phyloP scores from a whole-genome alignment of 169 alveolate species.

The Babesia ovata region DNA sequence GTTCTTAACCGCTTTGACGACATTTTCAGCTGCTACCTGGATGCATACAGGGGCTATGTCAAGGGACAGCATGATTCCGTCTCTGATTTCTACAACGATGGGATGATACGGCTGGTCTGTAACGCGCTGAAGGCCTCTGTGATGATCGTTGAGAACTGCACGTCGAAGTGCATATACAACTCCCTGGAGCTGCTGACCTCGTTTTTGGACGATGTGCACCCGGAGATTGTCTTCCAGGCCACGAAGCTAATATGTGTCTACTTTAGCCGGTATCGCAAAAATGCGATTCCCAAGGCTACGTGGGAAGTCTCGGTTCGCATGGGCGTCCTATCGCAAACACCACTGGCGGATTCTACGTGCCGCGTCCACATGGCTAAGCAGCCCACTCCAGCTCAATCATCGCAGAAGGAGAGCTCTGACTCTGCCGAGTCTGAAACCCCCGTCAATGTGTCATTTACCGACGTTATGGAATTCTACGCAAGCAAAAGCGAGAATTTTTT shows the following conservation, averaged over 20 bases:
- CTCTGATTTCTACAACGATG: constrained; percentile 15
- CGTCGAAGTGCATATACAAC: constrained; percentile 73
- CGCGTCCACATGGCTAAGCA: constrained; percentile 9
- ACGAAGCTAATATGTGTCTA: constrained; percentile 60
- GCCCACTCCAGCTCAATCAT: background rate
- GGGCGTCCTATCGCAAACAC: constrained; percentile 33
- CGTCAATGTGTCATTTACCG: constrained; percentile 36
- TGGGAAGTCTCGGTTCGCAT: constrained; percentile 41
- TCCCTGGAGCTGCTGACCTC: constrained; percentile 71
- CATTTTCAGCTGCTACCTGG: constrained; percentile 62
- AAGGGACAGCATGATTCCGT: constrained; percentile 35
- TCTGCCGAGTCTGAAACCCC: background rate
- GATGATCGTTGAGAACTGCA: constrained; percentile 73
- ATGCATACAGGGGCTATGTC: constrained; percentile 47
- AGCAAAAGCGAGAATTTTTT: constrained; percentile 26
- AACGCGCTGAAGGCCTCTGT: constrained; percentile 70
- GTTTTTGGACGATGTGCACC: constrained; percentile 60
- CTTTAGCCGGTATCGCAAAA: constrained; percentile 53
- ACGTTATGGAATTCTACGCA: constrained; percentile 49
- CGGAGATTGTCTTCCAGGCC: constrained; percentile 60
- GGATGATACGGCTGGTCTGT: constrained; percentile 50
- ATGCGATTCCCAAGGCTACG: constrained; percentile 39
- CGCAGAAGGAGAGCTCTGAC: background rate
- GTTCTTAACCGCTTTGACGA: constrained; percentile 79
- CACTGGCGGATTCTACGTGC: constrained; percentile 56